Percentiles rank a stretch among this genome's conserved stretches.
phyloP scores from a whole-genome alignment of 495 filamentous ascomycete genomes.

The Evernia prunastri region DNA sequence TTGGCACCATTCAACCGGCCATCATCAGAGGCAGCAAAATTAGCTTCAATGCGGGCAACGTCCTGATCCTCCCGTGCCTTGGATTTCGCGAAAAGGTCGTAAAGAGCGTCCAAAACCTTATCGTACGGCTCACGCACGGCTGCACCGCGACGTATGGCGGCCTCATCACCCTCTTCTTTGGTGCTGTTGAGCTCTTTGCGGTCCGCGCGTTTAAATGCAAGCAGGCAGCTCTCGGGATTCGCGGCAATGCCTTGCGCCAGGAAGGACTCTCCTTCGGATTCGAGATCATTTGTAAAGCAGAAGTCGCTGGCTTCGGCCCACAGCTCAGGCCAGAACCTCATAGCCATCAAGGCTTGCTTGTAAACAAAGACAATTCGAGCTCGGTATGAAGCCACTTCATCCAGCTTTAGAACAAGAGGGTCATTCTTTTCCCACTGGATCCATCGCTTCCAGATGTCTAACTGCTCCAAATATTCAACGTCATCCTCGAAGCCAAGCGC shows the following conservation, averaged over 20 bases:
- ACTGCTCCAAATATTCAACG: conserved; percentile 74
- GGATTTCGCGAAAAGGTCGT: conserved; percentile 65
- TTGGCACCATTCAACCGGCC: conserved; percentile 38
- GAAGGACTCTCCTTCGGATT: conserved; percentile 66
- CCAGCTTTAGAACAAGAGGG: conserved; percentile 70
- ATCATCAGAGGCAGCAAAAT: conserved; percentile 34
- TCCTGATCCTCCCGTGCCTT: conserved; percentile 66
- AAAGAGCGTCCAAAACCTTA: conserved; percentile 74
- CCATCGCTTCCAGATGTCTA: conserved; percentile 91
- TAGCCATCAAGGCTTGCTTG: conserved; percentile 87
- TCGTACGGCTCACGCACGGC: conserved; percentile 77
- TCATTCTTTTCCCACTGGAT: conserved; percentile 91
- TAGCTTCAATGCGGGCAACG: conserved; percentile 64
- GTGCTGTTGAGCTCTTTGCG: conserved; percentile 66
- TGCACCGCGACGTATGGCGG: conserved; percentile 57
- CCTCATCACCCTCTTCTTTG: conserved; percentile 60
- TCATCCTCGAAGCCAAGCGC: conserved; percentile 80
- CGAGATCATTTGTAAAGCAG: conserved; percentile 72
- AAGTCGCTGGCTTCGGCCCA: conserved; percentile 96
- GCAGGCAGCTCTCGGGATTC: conserved; percentile 86
- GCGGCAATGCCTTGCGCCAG: conserved; percentile 74
- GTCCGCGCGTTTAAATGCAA: conserved; percentile 85
- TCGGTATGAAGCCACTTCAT: conserved; percentile 66
- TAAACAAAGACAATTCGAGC: conserved; percentile 80
- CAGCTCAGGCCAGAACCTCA: conserved; percentile 88